Evolutionary conservation across 208 protist species (phyloP).

Genomic region (Acanthamoeba divionensis): DNA sequence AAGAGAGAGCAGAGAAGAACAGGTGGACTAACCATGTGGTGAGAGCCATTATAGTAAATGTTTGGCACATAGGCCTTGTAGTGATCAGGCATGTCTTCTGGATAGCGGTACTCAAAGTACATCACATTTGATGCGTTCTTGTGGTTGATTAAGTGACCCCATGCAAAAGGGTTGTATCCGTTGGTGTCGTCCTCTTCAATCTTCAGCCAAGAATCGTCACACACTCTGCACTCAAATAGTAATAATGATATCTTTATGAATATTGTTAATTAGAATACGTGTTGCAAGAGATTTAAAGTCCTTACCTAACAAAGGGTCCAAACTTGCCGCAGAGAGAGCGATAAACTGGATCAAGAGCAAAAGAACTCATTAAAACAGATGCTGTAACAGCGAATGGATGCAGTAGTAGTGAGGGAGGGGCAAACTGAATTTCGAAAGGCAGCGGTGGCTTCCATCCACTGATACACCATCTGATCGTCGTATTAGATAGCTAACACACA

Average conservation of each 20-base stretch:
- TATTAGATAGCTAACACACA: background rate
- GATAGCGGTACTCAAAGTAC: constrained; percentile 26
- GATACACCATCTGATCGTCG: background rate
- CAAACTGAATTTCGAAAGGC: constrained; percentile 9
- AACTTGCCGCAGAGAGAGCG: constrained; percentile 31
- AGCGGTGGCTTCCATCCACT: background rate
- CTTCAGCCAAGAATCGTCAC: background rate
- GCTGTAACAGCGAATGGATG: too few relatives aligned
- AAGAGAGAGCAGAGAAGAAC: background rate
- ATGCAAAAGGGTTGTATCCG: background rate
- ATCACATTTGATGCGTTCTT: background rate
- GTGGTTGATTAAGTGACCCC: constrained; percentile 21
- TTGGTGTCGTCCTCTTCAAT: background rate
- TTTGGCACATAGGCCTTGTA: background rate
- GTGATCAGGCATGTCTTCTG: background rate
- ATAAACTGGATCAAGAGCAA: too few relatives aligned
- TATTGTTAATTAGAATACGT: background rate
- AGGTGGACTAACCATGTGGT: too few relatives aligned
- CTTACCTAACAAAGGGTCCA: background rate
- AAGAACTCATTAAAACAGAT: too few relatives aligned
- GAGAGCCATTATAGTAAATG: background rate
- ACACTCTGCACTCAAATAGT: background rate
- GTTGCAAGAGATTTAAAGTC: background rate
- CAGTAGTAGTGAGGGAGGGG: too few relatives aligned
- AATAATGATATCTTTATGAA: background rate